Base-by-base conservation (phyloP, 2,329 filamentous ascomycete genomes). In the Zasmidium angulare region DNA sequence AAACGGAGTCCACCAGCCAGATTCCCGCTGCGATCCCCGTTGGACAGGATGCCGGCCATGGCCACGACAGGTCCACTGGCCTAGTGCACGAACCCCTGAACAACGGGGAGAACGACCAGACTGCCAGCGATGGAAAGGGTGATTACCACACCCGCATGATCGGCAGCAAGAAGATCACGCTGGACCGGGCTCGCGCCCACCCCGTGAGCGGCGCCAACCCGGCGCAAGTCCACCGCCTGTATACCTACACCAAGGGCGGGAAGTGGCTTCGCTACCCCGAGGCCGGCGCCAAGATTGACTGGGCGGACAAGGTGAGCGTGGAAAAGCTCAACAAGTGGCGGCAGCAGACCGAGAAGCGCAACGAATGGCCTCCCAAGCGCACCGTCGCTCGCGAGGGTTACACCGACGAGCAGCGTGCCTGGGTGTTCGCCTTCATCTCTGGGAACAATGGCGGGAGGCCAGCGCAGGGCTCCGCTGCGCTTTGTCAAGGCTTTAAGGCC, bases 211-310 rank as follows among this genome's bases (percentile, higher is more conserved):
- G 11, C 31, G 46, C 50, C 31, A 23, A 21, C 22, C 50, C 20
- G 2, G 20, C 54, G 21, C 55, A 65, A 50, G 46, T 93, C 91
- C 0, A 97, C 93, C 0, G 83, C 91, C 73, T 43, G 91, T 97
- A 10, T 86, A 86, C 62, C 93, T 97, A 76, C 92, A 89, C 1
- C 84, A 89, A 54, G 86, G 7, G 79, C 81, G 36, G 87, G 86
- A 6, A 91, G 88, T 56, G 85, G 87, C 53, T 82, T 93, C n/a
- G 88, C 88, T 63, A 83, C 96, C 48, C 91, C 88, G 12, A 89
- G 89, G 20, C 89, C 91, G 0, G 82, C 93, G 58, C 93, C 91
- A 40, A 93, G 86, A 68, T 58, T 22, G 49, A 60, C 53, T 68
- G 66, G 66, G 36, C 50, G 6, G 53, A 60, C 20, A 36, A 48